phyloP scores from a whole-genome alignment of 805 yeast genomes.

The Candida ulmi region DNA sequence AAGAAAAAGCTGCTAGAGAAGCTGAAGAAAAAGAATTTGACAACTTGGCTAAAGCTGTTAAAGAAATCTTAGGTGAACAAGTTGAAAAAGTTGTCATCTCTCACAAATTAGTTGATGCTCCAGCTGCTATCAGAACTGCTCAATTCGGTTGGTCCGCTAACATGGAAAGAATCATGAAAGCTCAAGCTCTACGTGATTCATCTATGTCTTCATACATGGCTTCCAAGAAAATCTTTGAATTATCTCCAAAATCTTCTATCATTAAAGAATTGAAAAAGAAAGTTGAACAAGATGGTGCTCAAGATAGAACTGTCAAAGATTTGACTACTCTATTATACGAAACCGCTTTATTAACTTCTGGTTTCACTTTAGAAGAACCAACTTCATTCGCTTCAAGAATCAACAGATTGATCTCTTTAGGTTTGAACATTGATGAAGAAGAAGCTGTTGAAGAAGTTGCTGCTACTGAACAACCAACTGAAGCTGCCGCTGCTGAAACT shows the following conservation, averaged over 20 bases:
- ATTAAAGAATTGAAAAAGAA: constrained; percentile 93
- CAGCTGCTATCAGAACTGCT: constrained; percentile 99
- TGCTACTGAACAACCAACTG: constrained; percentile 39
- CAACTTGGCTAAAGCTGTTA: constrained; percentile 90
- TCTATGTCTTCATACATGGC: constrained; percentile 99
- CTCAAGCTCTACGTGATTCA: constrained; percentile 98
- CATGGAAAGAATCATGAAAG: constrained; percentile 99
- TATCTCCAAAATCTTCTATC: constrained; percentile 93
- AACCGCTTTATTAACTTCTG: constrained; percentile 97
- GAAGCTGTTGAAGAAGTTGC: constrained; percentile 53
- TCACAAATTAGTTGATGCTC: constrained; percentile 94
- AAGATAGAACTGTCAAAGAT: constrained; percentile 97
- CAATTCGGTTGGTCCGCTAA: constrained; percentile 99
- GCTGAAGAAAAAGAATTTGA: constrained; percentile 88
- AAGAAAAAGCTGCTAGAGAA: constrained; percentile 94
- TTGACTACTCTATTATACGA: constrained; percentile 93
- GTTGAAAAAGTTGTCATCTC: constrained; percentile 99
- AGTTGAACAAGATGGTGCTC: constrained; percentile 96
- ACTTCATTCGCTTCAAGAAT: constrained; percentile 95
- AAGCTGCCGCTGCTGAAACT: constrained; percentile 71
- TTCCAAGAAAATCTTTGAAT: constrained; percentile 98
- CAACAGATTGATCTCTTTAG: constrained; percentile 96
- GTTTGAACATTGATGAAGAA: constrained; percentile 95
- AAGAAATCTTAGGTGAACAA: constrained; percentile 96
- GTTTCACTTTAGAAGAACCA: constrained; percentile 99